Evolutionary conservation across 2,329 filamentous ascomycete genomes (phyloP).

Genomic region (Ophiosphaerella narmari): DNA sequence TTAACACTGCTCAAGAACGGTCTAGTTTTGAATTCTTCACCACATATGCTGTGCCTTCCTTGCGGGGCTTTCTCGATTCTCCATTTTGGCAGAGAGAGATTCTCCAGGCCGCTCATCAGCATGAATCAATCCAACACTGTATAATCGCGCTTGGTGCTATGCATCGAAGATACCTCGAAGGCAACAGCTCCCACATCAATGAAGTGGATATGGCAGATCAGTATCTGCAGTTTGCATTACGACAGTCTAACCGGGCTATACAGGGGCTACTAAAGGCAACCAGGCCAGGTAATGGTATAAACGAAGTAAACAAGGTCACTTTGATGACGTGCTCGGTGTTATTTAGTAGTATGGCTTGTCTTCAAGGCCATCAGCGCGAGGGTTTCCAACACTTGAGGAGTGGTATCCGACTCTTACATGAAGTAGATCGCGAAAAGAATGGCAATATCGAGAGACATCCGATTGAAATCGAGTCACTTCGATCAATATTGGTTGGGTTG

Average conservation of each 20-base stretch:
- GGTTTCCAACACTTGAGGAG: constrained; percentile 37
- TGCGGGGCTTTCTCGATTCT: constrained; percentile 36
- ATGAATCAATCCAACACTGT: constrained; percentile 37
- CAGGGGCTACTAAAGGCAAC: constrained; percentile 23
- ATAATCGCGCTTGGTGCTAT: constrained; percentile 38
- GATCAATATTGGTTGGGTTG: constrained; percentile 36
- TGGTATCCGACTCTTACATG: constrained; percentile 36
- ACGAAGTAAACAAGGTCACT: constrained; percentile 28
- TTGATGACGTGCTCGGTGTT: constrained; percentile 39
- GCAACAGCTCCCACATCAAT: constrained; percentile 21
- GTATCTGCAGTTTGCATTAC: constrained; percentile 36
- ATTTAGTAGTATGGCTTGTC: constrained; percentile 37
- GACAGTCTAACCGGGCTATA: constrained; percentile 39
- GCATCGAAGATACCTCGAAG: constrained; percentile 37
- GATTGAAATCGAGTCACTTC: constrained; percentile 31
- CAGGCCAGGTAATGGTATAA: not conserved
- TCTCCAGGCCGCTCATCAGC: constrained; percentile 37
- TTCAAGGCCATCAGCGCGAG: constrained; percentile 36
- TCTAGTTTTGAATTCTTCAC: constrained; percentile 40
- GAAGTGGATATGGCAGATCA: constrained; percentile 27
- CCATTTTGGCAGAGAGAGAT: constrained; percentile 39
- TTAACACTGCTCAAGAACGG: constrained; percentile 28
- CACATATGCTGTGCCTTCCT: constrained; percentile 25
- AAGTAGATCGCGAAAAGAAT: constrained; percentile 26
- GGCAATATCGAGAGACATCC: constrained; percentile 17